Conservation (phyloP, 2,329 filamentous ascomycete genomes). For the Penicillium sp. region DNA sequence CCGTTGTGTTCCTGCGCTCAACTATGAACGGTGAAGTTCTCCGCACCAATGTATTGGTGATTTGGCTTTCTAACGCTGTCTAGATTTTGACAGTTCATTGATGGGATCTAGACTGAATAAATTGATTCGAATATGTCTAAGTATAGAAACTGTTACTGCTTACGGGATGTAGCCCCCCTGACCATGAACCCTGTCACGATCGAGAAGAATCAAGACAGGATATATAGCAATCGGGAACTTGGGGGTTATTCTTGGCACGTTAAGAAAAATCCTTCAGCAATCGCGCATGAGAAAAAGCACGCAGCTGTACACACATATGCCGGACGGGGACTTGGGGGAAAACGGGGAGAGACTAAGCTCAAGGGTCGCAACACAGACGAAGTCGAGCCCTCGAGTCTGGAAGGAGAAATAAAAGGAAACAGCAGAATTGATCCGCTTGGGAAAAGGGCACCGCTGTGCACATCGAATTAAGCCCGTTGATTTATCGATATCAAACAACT, state of each 20-base stretch:
- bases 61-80: neutral
- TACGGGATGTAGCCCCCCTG: conserved; percentile 42
- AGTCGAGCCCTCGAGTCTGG: conserved; percentile 5
- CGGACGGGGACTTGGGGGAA: conserved; percentile 24
- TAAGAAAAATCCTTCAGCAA: conserved; percentile 62
- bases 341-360: conserved; percentile 7
- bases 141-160: conserved; percentile 12
- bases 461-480: conserved; percentile 30
- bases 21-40: neutral
- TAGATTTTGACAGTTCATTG: neutral
- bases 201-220: conserved; percentile 37
- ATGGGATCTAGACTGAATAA: neutral
- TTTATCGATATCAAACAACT: conserved; percentile 27
- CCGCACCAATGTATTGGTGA: neutral
- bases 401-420: conserved; percentile 3
- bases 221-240: conserved; percentile 48
- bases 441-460: conserved; percentile 19
- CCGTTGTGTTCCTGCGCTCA: neutral
- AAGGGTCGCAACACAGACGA: conserved; percentile 7
- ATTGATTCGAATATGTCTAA: neutral
- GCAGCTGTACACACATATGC: conserved; percentile 74
- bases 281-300: conserved; percentile 56
- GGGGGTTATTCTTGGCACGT: conserved; percentile 60
- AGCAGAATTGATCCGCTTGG: conserved; percentile 12
- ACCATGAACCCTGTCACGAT: conserved; percentile 48